phyloP scores from a whole-genome alignment of 192 early-diverging fungal genomes.

The Backusella sp. region DNA sequence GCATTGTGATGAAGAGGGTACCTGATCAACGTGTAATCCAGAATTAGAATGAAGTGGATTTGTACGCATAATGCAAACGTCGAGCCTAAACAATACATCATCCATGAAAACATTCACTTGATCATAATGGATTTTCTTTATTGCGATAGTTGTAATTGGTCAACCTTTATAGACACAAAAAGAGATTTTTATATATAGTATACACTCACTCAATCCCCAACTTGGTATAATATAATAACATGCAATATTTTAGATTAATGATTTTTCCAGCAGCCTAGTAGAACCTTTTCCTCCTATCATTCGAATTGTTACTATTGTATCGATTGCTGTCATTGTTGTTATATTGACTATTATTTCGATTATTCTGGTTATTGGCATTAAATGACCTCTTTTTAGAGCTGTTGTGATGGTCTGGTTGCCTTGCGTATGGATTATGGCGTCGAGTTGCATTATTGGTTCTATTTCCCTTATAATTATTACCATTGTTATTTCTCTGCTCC shows the following conservation, averaged over 20 bases:
- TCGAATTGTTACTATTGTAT: neutral
- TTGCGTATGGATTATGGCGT: neutral
- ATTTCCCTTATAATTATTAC: neutral
- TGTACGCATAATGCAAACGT: neutral
- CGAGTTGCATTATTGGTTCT: neutral
- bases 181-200: neutral
- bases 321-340: neutral
- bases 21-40: neutral
- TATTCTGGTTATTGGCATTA: too few species aligned
- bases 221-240: neutral
- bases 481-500: neutral
- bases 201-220: neutral
- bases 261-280: neutral
- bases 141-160: too few species aligned
- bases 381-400: neutral
- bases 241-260: neutral
- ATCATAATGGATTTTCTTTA: too few species aligned
- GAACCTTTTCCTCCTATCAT: neutral
- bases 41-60: neutral
- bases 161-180: neutral
- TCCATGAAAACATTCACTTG: neutral
- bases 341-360: neutral
- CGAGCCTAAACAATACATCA: neutral
- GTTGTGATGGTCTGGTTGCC: neutral
- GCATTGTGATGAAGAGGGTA: neutral